These are phyloP conservation scores for Fusarium paranaense DNA, from an alignment of 2,329 filamentous ascomycete species.

Conservation along the genomic window DNA sequence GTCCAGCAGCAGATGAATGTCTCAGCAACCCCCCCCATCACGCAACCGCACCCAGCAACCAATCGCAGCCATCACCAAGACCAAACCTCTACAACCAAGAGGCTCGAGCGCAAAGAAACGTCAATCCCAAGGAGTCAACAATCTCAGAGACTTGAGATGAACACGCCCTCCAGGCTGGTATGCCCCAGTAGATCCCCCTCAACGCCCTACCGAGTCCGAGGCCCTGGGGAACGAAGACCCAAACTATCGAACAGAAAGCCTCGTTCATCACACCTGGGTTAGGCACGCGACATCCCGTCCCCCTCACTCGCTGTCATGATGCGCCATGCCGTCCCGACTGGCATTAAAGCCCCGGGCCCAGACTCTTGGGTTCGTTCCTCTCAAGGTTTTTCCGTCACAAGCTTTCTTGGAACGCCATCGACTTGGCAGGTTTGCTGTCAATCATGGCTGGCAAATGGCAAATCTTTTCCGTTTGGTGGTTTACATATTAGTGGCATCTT, in stretches of 20 bases:
- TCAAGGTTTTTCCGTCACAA: neutral
- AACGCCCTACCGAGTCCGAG: neutral
- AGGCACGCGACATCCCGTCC: neutral
- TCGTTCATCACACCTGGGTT: neutral
- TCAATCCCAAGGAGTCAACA: neutral
- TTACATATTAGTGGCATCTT: neutral
- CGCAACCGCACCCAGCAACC: neutral
- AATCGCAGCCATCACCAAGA: neutral
- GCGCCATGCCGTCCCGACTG: constrained; percentile 1
- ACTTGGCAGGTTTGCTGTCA: neutral
- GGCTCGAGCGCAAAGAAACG: neutral
- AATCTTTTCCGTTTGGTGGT: neutral
- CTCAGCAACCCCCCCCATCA: constrained; percentile 2
- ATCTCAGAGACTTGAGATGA: no score
- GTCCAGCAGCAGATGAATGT: neutral
- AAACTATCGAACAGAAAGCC: neutral
- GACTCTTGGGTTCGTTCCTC: neutral
- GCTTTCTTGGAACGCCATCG: neutral
- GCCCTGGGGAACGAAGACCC: neutral
- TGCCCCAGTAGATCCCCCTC: neutral
- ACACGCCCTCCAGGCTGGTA: no score
- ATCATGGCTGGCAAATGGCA: neutral
- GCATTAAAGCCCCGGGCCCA: neutral
- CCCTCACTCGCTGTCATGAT: constrained; percentile 1
- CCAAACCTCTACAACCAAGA: neutral